Base-by-base conservation (phyloP, 2,329 filamentous ascomycete species). In the Diplodia corticola region DNA sequence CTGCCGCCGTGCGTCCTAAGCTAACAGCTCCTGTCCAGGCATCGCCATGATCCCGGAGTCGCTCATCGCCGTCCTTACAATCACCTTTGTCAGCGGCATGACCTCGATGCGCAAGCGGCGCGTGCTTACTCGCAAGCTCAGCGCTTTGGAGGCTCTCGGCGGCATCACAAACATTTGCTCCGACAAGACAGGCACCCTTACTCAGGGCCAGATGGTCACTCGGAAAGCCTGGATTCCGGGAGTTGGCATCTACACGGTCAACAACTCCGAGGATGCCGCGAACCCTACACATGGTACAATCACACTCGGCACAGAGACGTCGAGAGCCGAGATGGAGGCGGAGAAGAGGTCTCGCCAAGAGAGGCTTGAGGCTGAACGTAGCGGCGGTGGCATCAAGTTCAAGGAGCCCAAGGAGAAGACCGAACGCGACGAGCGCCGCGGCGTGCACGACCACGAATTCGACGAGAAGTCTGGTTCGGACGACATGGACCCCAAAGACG, bases 141-240 rank as follows among this genome's bases (percentile, higher is more conserved):
- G 74, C 68, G 72, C 72, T 40, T 71, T 78, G 3, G 76, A 78
- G 66, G 76, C 76, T 35, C 71, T 78, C 20, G 76, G 76, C 55
- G 76, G 71, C 68, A 74, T 78, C 7, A 78, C 76, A 69, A 69
- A 77, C 64, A 84, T 85, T 66, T 85, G 82, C 73, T 83, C 81
- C 12, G 83, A 85, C 70, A 85, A 85, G 74, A 85, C 83, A 1
- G 79, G 71, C 75, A 83, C 60, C 65, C 72, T 69, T 28, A 80
- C 72, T 0, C 75, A 78, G 64, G 76, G 76, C 22, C 71, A 73
- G 61, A 77, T 78, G 76, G 70, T 77, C 10, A 73, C 75, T 2
- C 72, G 73, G 60, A 74, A 72, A 40, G 75, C 74, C 4, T 78
- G 75, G 75, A 71, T 78, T 49, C 72, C 75, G 1, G 74, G 71